A percentile compares a stretch with the other conserved stretches of the same genome.
Conservation (phyloP, 768 basidiomycete species). For the Naganishia vaughanmartiniae region DNA sequence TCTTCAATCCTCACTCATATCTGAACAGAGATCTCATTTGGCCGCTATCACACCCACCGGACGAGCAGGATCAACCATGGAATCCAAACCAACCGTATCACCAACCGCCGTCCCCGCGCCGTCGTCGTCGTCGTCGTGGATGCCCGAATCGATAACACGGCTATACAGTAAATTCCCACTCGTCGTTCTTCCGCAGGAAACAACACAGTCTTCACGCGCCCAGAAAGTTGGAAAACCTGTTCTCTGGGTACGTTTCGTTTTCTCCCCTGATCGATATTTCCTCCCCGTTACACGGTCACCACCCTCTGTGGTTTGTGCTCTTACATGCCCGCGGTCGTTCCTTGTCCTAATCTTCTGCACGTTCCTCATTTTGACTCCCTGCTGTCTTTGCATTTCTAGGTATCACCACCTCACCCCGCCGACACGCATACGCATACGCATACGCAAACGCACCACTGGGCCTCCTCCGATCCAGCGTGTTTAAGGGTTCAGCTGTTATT, state of each 20-base stretch:
- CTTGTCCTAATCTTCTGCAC: neutral
- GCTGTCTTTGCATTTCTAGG: neutral
- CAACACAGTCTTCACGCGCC: neutral
- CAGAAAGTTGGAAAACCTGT: neutral
- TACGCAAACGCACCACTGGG: no score
- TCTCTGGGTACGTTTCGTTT: constrained; percentile 22
- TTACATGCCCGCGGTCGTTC: neutral
- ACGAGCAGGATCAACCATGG: neutral
- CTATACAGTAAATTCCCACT: constrained; percentile 31
- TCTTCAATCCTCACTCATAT: no score
- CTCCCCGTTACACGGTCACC: no score
- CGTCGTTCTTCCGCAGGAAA: constrained; percentile 30
- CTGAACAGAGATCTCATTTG: no score
- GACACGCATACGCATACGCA: constrained; percentile 4
- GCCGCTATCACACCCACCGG: no score
- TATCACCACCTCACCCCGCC: constrained; percentile 20
- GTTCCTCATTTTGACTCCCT: neutral
- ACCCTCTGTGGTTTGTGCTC: neutral
- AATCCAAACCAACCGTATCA: neutral
- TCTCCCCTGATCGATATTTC: neutral
- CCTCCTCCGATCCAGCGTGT: constrained; percentile 27
- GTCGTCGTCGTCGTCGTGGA: constrained; percentile 25
- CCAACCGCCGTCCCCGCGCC: neutral
- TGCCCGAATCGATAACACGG: constrained; percentile 23
- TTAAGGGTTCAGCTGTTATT: constrained; percentile 29